Conservation (phyloP, 23 red algal species). For the Gracilaria vermiculophylla region DNA sequence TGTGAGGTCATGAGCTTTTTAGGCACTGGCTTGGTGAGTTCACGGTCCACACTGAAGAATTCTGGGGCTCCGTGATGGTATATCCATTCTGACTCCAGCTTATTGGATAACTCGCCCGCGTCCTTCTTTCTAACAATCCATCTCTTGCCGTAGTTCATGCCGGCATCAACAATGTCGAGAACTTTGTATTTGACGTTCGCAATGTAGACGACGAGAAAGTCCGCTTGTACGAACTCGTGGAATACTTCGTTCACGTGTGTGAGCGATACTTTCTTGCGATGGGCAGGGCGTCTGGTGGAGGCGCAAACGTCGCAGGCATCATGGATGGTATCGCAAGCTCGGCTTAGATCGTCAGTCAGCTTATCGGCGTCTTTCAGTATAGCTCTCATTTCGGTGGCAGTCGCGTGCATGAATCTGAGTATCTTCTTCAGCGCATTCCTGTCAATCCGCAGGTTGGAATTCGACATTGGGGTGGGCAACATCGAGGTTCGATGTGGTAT, state of each 20-base stretch:
- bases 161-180: slow-evolving; percentile 11
- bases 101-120: background rate
- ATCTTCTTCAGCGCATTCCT: too few relatives aligned
- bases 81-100: slow-evolving; percentile 10
- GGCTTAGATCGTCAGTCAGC: background rate
- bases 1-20: background rate
- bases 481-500: too few relatives aligned
- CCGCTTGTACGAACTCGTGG: slow-evolving; percentile 14
- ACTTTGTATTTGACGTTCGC: background rate
- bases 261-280: slow-evolving; percentile 7
- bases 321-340: background rate
- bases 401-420: slow-evolving; percentile 15
- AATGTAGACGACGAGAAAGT: slow-evolving; percentile 10
- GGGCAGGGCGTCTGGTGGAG: background rate
- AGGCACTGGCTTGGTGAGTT: slow-evolving; percentile 12
- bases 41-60: background rate
- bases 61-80: slow-evolving; percentile 22
- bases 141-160: background rate
- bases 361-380: slow-evolving; percentile 2
- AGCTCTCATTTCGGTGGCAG: background rate
- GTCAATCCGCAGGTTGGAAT: too few relatives aligned
- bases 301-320: background rate
- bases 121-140: background rate
- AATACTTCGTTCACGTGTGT: slow-evolving; percentile 34
- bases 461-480: too few relatives aligned